These are phyloP conservation scores for Euphorbia neoarborescens DNA, from an alignment of 441 rosid genomes.

Conservation along the genomic window DNA sequence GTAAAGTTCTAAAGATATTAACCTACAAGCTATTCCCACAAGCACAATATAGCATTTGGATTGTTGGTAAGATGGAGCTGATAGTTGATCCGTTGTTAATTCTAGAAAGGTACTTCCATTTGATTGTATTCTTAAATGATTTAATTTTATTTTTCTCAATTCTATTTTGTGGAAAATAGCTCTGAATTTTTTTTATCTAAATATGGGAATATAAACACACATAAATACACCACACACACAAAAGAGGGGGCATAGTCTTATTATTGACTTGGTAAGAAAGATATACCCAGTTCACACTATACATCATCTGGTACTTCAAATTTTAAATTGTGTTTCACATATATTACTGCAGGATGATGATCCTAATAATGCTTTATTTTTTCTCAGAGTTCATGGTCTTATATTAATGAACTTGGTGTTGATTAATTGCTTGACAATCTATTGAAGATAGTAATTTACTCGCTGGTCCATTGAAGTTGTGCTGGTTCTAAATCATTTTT, in stretches of 20 bases:
- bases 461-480: background rate
- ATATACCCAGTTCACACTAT: no score
- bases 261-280: background rate
- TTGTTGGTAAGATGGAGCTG: constrained; percentile 98
- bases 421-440: background rate
- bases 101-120: constrained; percentile 59
- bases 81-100: constrained; percentile 77
- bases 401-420: background rate
- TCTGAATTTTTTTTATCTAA: no score
- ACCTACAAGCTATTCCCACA: constrained; percentile 92
- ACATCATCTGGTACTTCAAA: background rate
- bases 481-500: no score
- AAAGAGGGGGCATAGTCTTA: no score
- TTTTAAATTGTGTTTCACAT: background rate
- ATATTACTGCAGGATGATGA: background rate
- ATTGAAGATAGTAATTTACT: background rate
- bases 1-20: constrained; percentile 92
- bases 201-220: no score
- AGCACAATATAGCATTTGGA: constrained; percentile 94
- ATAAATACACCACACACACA: no score
- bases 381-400: background rate
- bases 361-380: background rate
- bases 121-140: background rate
- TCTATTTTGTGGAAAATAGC: background rate
- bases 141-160: background rate